Percentiles rank a stretch among this genome's conserved stretches.
phyloP scores from a whole-genome alignment of 2,329 filamentous ascomycete species.

The Aspergillus ustus region DNA sequence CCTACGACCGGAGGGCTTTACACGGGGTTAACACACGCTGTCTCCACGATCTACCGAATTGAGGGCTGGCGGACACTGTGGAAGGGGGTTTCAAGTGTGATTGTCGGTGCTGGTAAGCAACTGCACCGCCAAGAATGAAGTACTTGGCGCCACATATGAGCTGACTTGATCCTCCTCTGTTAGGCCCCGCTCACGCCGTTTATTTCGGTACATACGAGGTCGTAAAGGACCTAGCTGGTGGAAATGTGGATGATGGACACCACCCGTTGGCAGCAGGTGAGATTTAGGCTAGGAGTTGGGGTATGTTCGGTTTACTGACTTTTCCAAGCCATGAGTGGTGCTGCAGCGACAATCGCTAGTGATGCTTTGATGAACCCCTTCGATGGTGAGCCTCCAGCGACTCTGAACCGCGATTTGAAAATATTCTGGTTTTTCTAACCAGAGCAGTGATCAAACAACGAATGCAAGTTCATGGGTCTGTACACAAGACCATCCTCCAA shows the following conservation, averaged over 20 bases:
- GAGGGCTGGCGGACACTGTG: constrained; percentile 92
- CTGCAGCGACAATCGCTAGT: constrained; percentile 92
- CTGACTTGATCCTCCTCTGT: constrained; percentile 18
- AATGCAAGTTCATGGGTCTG: constrained; percentile 98
- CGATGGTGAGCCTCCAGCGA: constrained; percentile 69
- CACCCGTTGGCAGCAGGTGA: constrained; percentile 91
- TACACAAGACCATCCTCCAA: constrained; percentile 82
- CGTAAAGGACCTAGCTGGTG: constrained; percentile 94
- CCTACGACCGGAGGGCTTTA: constrained; percentile 80
- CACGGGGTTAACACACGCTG: constrained; percentile 87
- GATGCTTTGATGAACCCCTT: constrained; percentile 99
- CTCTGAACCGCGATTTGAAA: background rate
- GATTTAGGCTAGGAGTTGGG: constrained; percentile 28
- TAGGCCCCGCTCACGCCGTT: constrained; percentile 93
- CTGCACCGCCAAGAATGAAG: background rate
- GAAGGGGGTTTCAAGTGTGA: constrained; percentile 95
- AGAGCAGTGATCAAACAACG: constrained; percentile 92
- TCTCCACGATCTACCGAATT: constrained; percentile 85
- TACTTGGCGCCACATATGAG: constrained; percentile 1
- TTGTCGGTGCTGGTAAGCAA: constrained; percentile 83
- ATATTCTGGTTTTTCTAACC: constrained; percentile 6
- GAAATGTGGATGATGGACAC: constrained; percentile 81
- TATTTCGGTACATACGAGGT: constrained; percentile 99
- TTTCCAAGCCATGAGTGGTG: constrained; percentile 79
- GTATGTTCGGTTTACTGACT: constrained; percentile 39